Evolutionary conservation across 495 filamentous ascomycete species (phyloP).

Genomic region (Aspergillus funiculosus): DNA sequence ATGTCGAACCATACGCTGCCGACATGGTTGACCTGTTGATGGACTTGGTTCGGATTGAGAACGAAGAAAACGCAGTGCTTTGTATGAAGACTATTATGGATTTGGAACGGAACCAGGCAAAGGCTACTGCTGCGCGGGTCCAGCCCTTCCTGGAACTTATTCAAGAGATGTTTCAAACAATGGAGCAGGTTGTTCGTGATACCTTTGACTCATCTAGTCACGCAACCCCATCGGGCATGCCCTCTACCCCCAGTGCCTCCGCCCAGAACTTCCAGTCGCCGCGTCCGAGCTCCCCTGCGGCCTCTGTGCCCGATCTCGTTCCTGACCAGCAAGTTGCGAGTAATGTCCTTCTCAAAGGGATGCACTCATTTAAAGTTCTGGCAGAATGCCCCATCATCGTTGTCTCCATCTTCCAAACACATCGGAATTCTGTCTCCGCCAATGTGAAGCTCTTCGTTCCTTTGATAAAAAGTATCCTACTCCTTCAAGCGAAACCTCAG

Average conservation of each 20-base stretch:
- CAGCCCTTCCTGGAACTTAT: constrained; percentile 89
- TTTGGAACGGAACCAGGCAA: constrained; percentile 84
- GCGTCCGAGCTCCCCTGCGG: constrained; percentile 81
- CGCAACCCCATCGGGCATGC: constrained; percentile 58
- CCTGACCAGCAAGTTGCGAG: constrained; percentile 69
- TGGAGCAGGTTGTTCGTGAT: constrained; percentile 88
- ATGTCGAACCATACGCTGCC: constrained; percentile 80
- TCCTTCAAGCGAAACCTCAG: constrained; percentile 88
- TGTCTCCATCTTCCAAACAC: constrained; percentile 94
- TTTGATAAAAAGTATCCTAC: constrained; percentile 82
- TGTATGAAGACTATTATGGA: constrained; percentile 99
- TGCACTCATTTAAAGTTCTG: constrained; percentile 98
- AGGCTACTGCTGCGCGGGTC: constrained; percentile 69
- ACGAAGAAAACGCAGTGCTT: constrained; percentile 95
- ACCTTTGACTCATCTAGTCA: constrained; percentile 75
- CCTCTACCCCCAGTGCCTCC: constrained; percentile 70
- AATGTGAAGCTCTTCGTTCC: constrained; percentile 95
- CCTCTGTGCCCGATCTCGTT: constrained; percentile 67
- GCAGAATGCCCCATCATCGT: constrained; percentile 98
- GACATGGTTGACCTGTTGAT: constrained; percentile 86
- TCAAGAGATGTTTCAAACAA: constrained; percentile 87
- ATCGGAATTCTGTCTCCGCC: constrained; percentile 65
- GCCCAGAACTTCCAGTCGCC: constrained; percentile 75
- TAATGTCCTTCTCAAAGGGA: constrained; percentile 75
- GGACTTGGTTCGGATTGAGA: constrained; percentile 80